Evolutionary conservation across 768 basidiomycete species (phyloP), one percentile per base, ranked within the genome.

Genomic region (Cystobasidium tubakii): DNA sequence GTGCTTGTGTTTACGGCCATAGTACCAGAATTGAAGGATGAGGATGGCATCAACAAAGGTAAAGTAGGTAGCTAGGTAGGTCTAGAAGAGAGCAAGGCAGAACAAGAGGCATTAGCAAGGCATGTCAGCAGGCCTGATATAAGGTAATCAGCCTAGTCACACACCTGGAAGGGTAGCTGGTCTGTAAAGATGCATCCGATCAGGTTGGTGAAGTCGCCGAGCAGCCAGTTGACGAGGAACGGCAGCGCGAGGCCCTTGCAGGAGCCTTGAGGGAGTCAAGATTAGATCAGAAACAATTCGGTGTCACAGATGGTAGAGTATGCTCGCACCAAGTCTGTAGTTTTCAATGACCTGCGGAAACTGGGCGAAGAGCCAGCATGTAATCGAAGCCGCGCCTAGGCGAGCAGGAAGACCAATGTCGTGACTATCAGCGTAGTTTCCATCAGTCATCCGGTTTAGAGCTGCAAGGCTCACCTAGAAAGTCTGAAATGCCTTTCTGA

Each of bases 121-220:
- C 69, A 78, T 66, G 67, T 39, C 76, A 77, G n/a, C n/a, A n/a
- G n/a, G n/a, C n/a, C n/a, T n/a, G n/a, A n/a, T n/a, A n/a, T n/a
- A n/a, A n/a, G n/a, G n/a, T n/a, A 54, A n/a, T n/a, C 53, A 6
- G 27, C 21, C 21, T 60, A 60, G 27, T 21, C 46, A 31, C 86
- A 77, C 81, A 91, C 92, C 83, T 98, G 95, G 81, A 99, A 98
- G 25, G 92, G 92, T 19, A 96, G 85, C 80, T 98, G 96, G 78
- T 89, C 86, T 1, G 96, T 98, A 69, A 99, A 84, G 74, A 97
- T 82, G 80, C 60, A 80, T 80, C 83, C 94, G 73, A 98, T 81
- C 34, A 98, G 85, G 81, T 98, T 98, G 23, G 93, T 92, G 27
- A 90, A 83, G 82, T 99, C 96, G 62, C 95, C 95, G 90, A 80